These are phyloP conservation scores for Penium margaritaceum DNA, from an alignment of 139 green algal species.

Conservation along the genomic window DNA sequence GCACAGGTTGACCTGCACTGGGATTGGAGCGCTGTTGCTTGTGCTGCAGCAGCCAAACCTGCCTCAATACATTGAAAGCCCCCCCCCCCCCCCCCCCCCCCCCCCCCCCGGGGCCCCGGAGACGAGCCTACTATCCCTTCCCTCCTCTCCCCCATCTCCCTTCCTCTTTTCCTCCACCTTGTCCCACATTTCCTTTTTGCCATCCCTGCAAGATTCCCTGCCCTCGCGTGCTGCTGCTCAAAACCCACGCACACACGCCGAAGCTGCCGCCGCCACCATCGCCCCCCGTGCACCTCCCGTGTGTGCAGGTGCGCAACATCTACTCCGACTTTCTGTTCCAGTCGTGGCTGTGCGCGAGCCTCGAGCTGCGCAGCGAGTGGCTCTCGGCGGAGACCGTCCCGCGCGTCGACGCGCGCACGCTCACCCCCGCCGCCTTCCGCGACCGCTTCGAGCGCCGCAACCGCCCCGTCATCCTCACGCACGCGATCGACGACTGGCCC, in stretches of 20 bases:
- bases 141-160: neutral
- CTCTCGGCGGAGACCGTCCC: constrained; percentile 73
- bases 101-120: no score
- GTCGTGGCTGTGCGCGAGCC: constrained; percentile 69
- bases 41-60: no score
- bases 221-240: neutral
- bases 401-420: constrained; percentile 44
- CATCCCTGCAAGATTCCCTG: constrained; percentile 8
- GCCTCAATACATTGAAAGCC: neutral
- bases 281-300: no score
- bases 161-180: neutral
- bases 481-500: constrained; percentile 52
- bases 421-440: constrained; percentile 64
- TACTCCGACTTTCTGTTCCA: constrained; percentile 78
- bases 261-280: no score
- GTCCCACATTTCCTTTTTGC: neutral
- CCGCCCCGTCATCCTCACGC: constrained; percentile 70
- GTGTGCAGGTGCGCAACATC: constrained; percentile 28
- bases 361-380: constrained; percentile 63
- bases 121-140: no score
- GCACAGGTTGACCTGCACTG: no score
- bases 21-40: no score
- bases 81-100: no score
- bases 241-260: no score
- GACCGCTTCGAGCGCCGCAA: constrained; percentile 72